Percentiles rank a stretch among this genome's conserved stretches.
Conservation (phyloP, 2,329 filamentous ascomycete species). For the Microsporum audouinii region DNA sequence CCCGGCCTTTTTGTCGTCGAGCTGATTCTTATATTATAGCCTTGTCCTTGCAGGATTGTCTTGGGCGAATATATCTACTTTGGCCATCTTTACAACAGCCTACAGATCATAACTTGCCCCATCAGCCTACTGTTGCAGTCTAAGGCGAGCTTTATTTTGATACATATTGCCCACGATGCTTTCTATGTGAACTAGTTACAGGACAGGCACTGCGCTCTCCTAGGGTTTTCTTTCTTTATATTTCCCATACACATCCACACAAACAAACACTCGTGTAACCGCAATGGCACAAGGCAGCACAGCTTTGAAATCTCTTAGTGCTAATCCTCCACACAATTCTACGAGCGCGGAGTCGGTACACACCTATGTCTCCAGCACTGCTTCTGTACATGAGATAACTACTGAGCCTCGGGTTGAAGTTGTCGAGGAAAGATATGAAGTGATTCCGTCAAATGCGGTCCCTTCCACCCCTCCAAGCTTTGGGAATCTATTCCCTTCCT, state of each 20-base stretch:
- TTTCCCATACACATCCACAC: background rate
- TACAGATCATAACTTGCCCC: background rate
- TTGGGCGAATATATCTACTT: background rate
- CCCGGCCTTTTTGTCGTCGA: background rate
- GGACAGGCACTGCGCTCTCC: background rate
- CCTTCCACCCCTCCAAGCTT: constrained; percentile 75
- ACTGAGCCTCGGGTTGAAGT: constrained; percentile 43
- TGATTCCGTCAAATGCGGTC: constrained; percentile 54
- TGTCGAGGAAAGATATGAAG: constrained; percentile 42
- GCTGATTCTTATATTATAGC: background rate
- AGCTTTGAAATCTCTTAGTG: background rate
- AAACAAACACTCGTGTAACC: background rate
- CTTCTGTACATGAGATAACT: constrained; percentile 43
- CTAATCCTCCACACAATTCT: background rate
- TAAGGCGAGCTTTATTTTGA: background rate
- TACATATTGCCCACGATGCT: background rate
- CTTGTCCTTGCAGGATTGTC: background rate
- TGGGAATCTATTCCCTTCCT: constrained; percentile 72
- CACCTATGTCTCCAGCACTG: constrained; percentile 65
- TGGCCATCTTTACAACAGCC: background rate
- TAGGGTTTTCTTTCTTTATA: background rate
- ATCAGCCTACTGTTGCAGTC: background rate
- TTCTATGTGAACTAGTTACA: background rate
- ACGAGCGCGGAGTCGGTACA: constrained; percentile 48
- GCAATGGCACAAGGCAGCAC: background rate